Conservation (phyloP, 2,329 filamentous ascomycete species). For the Claviceps sorghi region DNA sequence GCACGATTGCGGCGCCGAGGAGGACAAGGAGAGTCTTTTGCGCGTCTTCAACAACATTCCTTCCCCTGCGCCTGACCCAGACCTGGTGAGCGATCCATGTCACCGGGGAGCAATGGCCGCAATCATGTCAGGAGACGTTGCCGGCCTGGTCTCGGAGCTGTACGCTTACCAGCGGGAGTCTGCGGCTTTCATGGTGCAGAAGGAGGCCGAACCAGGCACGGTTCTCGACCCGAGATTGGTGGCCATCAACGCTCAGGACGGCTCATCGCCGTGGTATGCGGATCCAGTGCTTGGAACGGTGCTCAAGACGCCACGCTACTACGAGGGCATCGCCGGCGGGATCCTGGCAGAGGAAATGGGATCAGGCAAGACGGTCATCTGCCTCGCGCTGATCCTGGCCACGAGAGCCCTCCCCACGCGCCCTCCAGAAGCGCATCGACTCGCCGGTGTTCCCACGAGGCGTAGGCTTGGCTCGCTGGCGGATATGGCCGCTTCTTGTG, state of each 20-base stretch:
- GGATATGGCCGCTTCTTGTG: constrained; percentile 60
- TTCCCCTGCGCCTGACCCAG: constrained; percentile 46
- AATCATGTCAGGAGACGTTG: constrained; percentile 37
- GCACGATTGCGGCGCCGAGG: constrained; percentile 16
- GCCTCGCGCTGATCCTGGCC: constrained; percentile 59
- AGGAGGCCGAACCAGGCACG: constrained; percentile 51
- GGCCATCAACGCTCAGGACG: constrained; percentile 42
- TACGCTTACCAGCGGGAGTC: constrained; percentile 71
- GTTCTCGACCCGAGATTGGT: constrained; percentile 62
- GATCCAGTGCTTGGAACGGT: constrained; percentile 50
- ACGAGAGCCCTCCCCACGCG: constrained; percentile 55
- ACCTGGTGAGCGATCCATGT: constrained; percentile 33
- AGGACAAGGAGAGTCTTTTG: constrained; percentile 40
- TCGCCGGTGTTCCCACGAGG: constrained; percentile 22
- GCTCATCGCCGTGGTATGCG: constrained; percentile 48
- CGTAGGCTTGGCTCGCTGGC: constrained; percentile 45
- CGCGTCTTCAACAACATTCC: constrained; percentile 60
- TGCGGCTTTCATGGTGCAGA: constrained; percentile 69
- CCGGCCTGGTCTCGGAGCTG: constrained; percentile 48
- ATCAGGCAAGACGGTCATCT: constrained; percentile 77
- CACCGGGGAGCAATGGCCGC: constrained; percentile 38
- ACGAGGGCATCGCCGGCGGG: constrained; percentile 62
- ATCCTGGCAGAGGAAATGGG: constrained; percentile 73
- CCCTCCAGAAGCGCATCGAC: constrained; percentile 47
- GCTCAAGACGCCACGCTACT: constrained; percentile 51